These are phyloP conservation scores for Ophiocordyceps camponoti-leonardi DNA, from an alignment of 2,329 filamentous ascomycete genomes.

Conservation along the genomic window DNA sequence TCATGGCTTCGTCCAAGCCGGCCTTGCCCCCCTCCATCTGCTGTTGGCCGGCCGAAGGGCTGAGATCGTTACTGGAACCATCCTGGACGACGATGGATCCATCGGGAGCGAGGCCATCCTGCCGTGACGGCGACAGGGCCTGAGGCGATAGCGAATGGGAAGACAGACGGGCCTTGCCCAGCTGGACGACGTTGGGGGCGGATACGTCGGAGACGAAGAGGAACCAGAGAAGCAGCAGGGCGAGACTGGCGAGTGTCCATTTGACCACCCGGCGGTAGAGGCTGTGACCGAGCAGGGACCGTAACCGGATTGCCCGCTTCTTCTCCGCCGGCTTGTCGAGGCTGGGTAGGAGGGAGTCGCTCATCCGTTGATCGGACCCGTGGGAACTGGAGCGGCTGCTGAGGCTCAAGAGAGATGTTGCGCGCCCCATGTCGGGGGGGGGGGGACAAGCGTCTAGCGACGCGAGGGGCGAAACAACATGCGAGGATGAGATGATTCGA, in stretches of 20 bases:
- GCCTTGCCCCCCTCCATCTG: slow-evolving; percentile 13
- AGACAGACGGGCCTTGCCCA: background rate
- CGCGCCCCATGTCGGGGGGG: slow-evolving; percentile 8
- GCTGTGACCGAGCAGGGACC: slow-evolving; percentile 30
- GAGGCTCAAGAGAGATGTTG: slow-evolving; percentile 14
- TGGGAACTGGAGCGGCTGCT: slow-evolving; percentile 18
- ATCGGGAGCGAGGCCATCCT: background rate
- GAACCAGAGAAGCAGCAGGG: slow-evolving; percentile 22
- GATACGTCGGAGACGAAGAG: slow-evolving; percentile 14
- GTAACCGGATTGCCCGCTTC: slow-evolving; percentile 22
- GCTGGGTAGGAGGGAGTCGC: slow-evolving; percentile 17
- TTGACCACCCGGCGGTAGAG: slow-evolving; percentile 34
- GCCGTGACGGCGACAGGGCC: background rate
- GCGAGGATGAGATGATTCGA: background rate
- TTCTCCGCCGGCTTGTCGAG: slow-evolving; percentile 15
- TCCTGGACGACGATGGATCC: background rate
- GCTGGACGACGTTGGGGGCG: slow-evolving; percentile 2
- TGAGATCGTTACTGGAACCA: background rate
- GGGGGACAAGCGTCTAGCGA: background rate
- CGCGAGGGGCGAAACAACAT: background rate
- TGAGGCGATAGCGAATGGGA: background rate
- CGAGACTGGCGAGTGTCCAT: slow-evolving; percentile 26
- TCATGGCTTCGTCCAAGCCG: slow-evolving; percentile 11
- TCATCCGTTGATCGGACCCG: slow-evolving; percentile 12
- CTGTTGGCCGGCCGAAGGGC: slow-evolving; percentile 4